These are phyloP conservation scores for Sergeia podlipaevii DNA, from an alignment of 208 protist species.

Conservation along the genomic window DNA sequence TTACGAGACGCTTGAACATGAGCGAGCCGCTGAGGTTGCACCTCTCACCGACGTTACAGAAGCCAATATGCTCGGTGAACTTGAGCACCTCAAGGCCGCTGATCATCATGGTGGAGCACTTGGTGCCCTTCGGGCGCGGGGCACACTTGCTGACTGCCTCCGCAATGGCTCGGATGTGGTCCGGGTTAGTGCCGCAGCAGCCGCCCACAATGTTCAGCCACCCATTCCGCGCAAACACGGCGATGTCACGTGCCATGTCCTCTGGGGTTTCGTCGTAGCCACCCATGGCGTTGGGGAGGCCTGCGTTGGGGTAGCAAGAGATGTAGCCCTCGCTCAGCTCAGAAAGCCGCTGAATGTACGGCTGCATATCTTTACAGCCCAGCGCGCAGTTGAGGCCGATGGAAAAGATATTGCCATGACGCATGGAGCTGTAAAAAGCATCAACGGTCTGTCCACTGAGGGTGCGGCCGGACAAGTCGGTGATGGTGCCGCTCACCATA, in stretches of 20 bases:
- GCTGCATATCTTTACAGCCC: slow-evolving; percentile 64
- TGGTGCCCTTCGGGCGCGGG: slow-evolving; percentile 26
- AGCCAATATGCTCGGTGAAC: slow-evolving; percentile 78
- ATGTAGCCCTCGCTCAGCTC: slow-evolving; percentile 57
- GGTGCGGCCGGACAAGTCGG: slow-evolving; percentile 92
- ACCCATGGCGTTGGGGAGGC: slow-evolving; percentile 76
- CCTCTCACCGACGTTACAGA: slow-evolving; percentile 97
- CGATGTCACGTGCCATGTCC: slow-evolving; percentile 49
- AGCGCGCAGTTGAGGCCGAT: slow-evolving; percentile 96
- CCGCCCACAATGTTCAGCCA: slow-evolving; percentile 73
- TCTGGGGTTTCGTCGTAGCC: slow-evolving; percentile 71
- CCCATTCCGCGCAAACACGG: slow-evolving; percentile 40
- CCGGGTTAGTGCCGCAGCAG: slow-evolving; percentile 70
- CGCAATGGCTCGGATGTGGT: slow-evolving; percentile 66
- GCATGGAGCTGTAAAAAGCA: slow-evolving; percentile 91
- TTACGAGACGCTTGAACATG: slow-evolving; percentile 93
- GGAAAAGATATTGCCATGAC: slow-evolving; percentile 82
- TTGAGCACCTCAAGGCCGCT: slow-evolving; percentile 88
- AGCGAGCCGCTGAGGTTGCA: slow-evolving; percentile 97
- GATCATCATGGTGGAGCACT: slow-evolving; percentile 40
- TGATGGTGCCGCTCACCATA: slow-evolving; percentile 93
- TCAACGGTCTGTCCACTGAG: slow-evolving; percentile 97
- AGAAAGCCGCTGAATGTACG: slow-evolving; percentile 45
- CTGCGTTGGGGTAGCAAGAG: slow-evolving; percentile 75
- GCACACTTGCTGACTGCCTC: slow-evolving; percentile 22